A percentile compares a stretch with the other conserved stretches of the same genome.
These are phyloP conservation scores for Ophiorrhiza pumila DNA, from an alignment of 257 asterid species.

Conservation along the genomic window DNA sequence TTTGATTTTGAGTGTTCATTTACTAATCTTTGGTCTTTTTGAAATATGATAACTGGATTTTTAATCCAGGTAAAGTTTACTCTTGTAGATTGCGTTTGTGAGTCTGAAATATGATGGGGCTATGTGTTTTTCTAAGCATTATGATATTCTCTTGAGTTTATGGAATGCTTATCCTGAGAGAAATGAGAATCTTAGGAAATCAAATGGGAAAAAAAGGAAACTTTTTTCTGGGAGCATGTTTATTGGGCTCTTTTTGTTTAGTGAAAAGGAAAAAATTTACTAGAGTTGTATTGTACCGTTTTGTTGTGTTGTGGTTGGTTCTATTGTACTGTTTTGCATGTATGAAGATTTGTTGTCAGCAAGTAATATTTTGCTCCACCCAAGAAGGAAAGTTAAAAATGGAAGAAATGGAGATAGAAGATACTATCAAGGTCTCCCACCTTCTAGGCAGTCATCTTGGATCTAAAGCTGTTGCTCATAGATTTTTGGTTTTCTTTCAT, in stretches of 20 bases:
- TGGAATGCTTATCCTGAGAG: not conserved
- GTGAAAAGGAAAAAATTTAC: not conserved
- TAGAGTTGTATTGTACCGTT: not conserved
- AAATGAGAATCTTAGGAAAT: conserved; percentile 4
- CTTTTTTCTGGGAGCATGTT: no score
- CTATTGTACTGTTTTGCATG: not conserved
- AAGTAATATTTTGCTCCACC: not conserved
- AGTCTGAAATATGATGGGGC: not conserved
- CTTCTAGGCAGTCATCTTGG: not conserved
- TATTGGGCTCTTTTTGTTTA: no score
- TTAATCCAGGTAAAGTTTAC: not conserved
- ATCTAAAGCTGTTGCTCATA: conserved; percentile 3
- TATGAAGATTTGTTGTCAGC: not conserved
- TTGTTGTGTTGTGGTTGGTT: not conserved
- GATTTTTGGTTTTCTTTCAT: conserved; percentile 8
- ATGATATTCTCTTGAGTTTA: not conserved
- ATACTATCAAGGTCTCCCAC: not conserved
- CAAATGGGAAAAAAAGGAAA: not conserved
- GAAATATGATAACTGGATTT: not conserved
- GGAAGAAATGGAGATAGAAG: conserved; percentile 1
- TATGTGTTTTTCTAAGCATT: not conserved
- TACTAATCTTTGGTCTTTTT: not conserved
- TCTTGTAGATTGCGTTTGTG: conserved; percentile 6
- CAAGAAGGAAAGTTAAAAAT: not conserved
- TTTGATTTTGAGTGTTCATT: not conserved